Conservation (phyloP, 1,284 basidiomycete species). For the Ustilago trichophora region DNA sequence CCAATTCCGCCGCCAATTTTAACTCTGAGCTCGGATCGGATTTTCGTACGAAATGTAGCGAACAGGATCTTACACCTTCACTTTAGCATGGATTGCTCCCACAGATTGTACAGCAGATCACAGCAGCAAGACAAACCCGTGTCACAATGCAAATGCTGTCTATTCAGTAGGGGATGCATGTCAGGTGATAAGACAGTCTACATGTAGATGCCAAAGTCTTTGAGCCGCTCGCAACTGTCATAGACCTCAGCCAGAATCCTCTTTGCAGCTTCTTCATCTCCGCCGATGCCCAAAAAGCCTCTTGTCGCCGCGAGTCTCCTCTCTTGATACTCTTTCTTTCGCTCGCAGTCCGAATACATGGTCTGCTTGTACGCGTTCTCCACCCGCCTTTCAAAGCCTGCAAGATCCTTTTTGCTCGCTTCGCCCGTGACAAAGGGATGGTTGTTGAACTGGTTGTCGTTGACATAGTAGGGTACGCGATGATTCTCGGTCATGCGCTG, state of each 20-base stretch:
- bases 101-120: too few species aligned
- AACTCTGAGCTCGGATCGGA: too few species aligned
- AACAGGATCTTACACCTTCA: slow-evolving; percentile 8
- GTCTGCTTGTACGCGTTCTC: slow-evolving; percentile 52
- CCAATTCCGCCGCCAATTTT: neutral
- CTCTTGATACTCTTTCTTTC: slow-evolving; percentile 49
- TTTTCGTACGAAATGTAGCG: slow-evolving; percentile 10
- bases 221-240: slow-evolving; percentile 61
- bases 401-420: slow-evolving; percentile 25
- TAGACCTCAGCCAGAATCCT: slow-evolving; percentile 57
- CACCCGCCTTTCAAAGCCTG: slow-evolving; percentile 51
- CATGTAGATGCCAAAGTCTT: slow-evolving; percentile 53
- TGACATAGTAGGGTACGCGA: slow-evolving; percentile 85
- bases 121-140: neutral
- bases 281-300: slow-evolving; percentile 59
- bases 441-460: slow-evolving; percentile 77
- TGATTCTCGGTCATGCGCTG: slow-evolving; percentile 72
- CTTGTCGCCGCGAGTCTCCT: slow-evolving; percentile 40
- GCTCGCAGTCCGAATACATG: slow-evolving; percentile 49
- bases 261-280: slow-evolving; percentile 49
- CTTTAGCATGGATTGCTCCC: too few species aligned
- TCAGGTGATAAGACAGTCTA: too few species aligned
- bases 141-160: neutral
- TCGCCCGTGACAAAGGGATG: slow-evolving; percentile 72
- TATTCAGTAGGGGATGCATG: neutral